Base-by-base conservation (phyloP, 768 basidiomycete genomes). In the Suillus brevipes region DNA sequence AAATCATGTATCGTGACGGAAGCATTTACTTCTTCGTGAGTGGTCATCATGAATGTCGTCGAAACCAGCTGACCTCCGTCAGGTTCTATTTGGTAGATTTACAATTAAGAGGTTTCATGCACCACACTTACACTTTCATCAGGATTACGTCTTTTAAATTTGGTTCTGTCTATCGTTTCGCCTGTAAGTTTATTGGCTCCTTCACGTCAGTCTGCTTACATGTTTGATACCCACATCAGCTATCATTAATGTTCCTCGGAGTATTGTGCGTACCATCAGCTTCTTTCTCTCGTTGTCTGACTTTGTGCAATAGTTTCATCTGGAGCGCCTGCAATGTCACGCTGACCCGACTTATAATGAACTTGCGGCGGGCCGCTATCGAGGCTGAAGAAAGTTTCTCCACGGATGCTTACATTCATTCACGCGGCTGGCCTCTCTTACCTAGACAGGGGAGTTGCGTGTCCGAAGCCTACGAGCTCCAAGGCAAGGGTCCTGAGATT, bases 301-400 rank as follows among this genome's bases (percentile, higher is more conserved):
- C 16, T 4, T 0, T 20, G 14, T 42, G 20, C 45, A 49, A 31
- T 47, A 80, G 80, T 64, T 74, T 79, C 65, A 60, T 77, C 12
- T 80, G 80, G 79, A 74, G 78, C 40, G 53, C 73, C 25, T 70
- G 71, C 45, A 79, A 78, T 36, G 66, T 77, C 6, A 74, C 74
- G 18, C 70, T 78, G 1, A 67, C 80, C 0, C 71, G 71, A 37
- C 74, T 80, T 31, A 73, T 80, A 45, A 49, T 80, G 37, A 74
- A 79, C 45, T 60, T 78, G 23, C 73, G 80, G 43, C 68, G 73
- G 1, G 13, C 71, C 8, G 62, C 69, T 4, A n/a, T 0, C 25
- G 12, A 49, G 1, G 20, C 31, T 28, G 12, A 49, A 14, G 53
- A 49, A 16, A 38, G 31, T 25, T 34, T 47, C 4, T 8, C 6